phyloP scores from a whole-genome alignment of 1,284 basidiomycete genomes.

The Trametes versicolor region DNA sequence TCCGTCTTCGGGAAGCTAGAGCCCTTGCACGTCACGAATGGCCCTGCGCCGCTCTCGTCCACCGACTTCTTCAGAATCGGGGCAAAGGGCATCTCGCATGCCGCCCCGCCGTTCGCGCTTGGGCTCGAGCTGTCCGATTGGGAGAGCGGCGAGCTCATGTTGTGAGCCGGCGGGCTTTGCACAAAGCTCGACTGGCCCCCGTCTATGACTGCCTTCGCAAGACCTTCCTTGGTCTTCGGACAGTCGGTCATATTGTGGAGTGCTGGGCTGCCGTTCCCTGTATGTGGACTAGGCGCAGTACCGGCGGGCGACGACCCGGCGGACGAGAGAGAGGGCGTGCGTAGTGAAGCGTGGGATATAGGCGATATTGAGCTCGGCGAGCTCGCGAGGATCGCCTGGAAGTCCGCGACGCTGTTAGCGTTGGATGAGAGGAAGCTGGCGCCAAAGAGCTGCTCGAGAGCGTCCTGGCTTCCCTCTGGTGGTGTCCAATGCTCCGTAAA shows the following conservation, averaged over 20 bases:
- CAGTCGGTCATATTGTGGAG: constrained; percentile 47
- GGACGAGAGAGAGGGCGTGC: constrained; percentile 44
- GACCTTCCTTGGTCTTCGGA: constrained; percentile 68
- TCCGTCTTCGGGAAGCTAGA: constrained; percentile 71
- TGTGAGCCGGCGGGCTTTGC: constrained; percentile 34
- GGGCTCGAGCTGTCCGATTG: constrained; percentile 21
- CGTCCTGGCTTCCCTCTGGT: constrained; percentile 36
- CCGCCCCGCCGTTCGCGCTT: constrained; percentile 14
- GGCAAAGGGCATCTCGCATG: constrained; percentile 39
- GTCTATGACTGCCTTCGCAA: constrained; percentile 56
- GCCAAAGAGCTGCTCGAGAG: constrained; percentile 68
- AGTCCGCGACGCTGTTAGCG: constrained; percentile 51
- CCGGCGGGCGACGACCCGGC: constrained; percentile 43
- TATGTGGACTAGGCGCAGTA: constrained; percentile 43
- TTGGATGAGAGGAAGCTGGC: constrained; percentile 55
- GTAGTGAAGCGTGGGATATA: constrained; percentile 52
- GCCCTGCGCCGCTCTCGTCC: constrained; percentile 45
- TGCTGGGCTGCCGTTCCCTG: constrained; percentile 23
- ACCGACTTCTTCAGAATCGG: constrained; percentile 39
- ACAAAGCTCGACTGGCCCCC: constrained; percentile 62
- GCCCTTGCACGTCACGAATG: constrained; percentile 69
- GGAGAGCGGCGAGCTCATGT: constrained; percentile 27
- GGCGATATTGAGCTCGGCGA: constrained; percentile 63
- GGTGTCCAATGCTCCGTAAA: constrained; percentile 45
- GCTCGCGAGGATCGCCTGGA: constrained; percentile 53